These are phyloP conservation scores for Passalora sequoiae DNA, from an alignment of 2,329 filamentous ascomycete genomes.

Conservation along the genomic window DNA sequence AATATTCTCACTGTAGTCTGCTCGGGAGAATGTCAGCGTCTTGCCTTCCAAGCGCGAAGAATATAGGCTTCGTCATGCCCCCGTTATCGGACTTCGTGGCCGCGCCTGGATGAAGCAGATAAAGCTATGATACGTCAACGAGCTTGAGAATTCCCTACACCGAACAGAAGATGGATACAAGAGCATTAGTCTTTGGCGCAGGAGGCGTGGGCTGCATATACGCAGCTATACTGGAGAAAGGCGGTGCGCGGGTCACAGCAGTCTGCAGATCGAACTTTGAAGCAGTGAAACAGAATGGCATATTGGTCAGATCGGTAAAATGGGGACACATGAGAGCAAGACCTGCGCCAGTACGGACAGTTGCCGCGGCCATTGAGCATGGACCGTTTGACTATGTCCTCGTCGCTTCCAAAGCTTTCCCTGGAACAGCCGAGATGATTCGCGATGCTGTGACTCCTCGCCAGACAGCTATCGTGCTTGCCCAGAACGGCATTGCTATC, in stretches of 20 bases:
- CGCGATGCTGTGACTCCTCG: constrained; percentile 36
- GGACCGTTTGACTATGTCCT: constrained; percentile 46
- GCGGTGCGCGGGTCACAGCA: constrained; percentile 35
- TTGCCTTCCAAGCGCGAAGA: too few relatives aligned
- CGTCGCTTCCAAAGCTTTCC: constrained; percentile 45
- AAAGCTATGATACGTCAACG: too few relatives aligned
- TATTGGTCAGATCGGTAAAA: constrained; percentile 38
- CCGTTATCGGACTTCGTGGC: too few relatives aligned
- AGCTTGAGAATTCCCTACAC: too few relatives aligned
- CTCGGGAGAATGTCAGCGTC: too few relatives aligned
- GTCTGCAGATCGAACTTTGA: constrained; percentile 44
- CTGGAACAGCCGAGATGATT: constrained; percentile 36
- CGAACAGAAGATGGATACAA: too few relatives aligned
- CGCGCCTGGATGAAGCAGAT: too few relatives aligned
- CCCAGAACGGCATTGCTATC: constrained; percentile 59
- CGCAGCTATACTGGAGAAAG: constrained; percentile 37
- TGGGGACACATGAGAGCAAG: constrained; percentile 35
- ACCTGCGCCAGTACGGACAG: constrained; percentile 33
- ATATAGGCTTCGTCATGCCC: too few relatives aligned
- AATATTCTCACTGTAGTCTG: too few relatives aligned
- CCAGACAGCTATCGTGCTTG: constrained; percentile 52
- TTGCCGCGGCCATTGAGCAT: constrained; percentile 26
- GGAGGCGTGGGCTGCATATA: constrained; percentile 42
- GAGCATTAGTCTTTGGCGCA: constrained; percentile 38
- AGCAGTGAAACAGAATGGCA: constrained; percentile 37